A percentile compares a stretch with the other conserved stretches of the same genome.
phyloP scores from a whole-genome alignment of 2,329 filamentous ascomycete species.

The Rasamsonia emersonii region DNA sequence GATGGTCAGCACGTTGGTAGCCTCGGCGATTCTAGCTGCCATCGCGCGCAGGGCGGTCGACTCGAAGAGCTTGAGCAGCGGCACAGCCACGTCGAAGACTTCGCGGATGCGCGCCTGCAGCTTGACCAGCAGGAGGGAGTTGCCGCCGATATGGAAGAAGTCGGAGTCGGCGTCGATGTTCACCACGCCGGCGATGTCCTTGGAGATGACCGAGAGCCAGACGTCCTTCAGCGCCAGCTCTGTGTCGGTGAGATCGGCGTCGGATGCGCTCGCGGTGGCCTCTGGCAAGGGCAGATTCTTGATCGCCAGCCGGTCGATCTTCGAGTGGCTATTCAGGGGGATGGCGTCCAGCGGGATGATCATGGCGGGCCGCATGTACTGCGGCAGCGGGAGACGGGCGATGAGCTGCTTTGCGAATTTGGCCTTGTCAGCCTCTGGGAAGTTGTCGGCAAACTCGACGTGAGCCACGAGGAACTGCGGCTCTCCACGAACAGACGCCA shows the following conservation, averaged over 20 bases:
- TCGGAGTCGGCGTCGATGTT: slow-evolving; percentile 8
- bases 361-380: slow-evolving; percentile 28
- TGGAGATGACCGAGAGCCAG: slow-evolving; percentile 12
- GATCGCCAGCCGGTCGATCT: slow-evolving; percentile 18
- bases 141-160: slow-evolving; percentile 30
- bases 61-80: slow-evolving; percentile 16
- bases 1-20: slow-evolving; percentile 13
- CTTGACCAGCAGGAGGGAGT: slow-evolving; percentile 23
- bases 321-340: slow-evolving; percentile 21
- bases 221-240: slow-evolving; percentile 15
- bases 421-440: background rate
- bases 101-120: slow-evolving; percentile 19
- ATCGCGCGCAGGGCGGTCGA: slow-evolving; percentile 13
- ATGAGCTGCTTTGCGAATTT: slow-evolving; percentile 17
- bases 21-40: slow-evolving; percentile 3
- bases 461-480: slow-evolving; percentile 5
- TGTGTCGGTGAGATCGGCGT: slow-evolving; percentile 4
- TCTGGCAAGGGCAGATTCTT: slow-evolving; percentile 15
- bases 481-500: slow-evolving; percentile 1
- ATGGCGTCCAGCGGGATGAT: slow-evolving; percentile 17
- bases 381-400: slow-evolving; percentile 23
- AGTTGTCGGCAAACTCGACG: background rate
- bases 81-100: slow-evolving; percentile 12
- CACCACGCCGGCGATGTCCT: background rate
- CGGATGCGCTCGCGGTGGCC: background rate